Conservation (phyloP, 1,284 basidiomycete species). For the Trametes polyzona region DNA sequence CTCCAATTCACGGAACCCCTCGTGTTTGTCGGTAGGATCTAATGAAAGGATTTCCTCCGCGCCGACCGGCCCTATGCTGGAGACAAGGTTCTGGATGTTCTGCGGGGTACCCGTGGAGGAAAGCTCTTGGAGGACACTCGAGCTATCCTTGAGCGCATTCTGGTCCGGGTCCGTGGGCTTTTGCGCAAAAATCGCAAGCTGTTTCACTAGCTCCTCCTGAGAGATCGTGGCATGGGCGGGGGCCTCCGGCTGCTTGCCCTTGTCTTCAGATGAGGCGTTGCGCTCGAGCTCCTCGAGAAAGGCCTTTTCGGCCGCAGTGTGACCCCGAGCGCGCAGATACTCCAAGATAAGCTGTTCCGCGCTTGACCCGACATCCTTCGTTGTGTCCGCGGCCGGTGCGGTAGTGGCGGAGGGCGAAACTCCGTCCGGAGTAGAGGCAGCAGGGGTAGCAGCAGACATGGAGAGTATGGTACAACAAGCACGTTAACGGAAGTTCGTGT, state of each 20-base stretch:
- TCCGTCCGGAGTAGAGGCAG: conserved; percentile 40
- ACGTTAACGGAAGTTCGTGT: neutral
- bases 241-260: conserved; percentile 53
- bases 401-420: conserved; percentile 28
- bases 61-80: conserved; percentile 74
- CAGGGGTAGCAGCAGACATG: conserved; percentile 52
- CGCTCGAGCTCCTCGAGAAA: conserved; percentile 72
- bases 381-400: conserved; percentile 21
- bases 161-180: conserved; percentile 66
- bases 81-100: conserved; percentile 74
- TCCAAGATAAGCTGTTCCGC: conserved; percentile 76
- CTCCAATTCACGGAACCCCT: conserved; percentile 86
- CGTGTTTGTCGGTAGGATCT: conserved; percentile 89
- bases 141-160: conserved; percentile 67
- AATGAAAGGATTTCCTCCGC: conserved; percentile 83
- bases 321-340: conserved; percentile 84
- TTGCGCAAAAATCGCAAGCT: conserved; percentile 65
- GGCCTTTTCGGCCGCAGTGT: conserved; percentile 76
- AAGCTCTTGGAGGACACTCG: conserved; percentile 68
- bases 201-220: conserved; percentile 68
- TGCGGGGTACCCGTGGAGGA: conserved; percentile 64
- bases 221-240: conserved; percentile 43
- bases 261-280: conserved; percentile 44
- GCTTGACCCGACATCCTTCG: conserved; percentile 33
- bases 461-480: conserved; percentile 13